Evolutionary conservation across 2,329 filamentous ascomycete genomes (phyloP).

Genomic region (Cyphellophora attinorum): DNA sequence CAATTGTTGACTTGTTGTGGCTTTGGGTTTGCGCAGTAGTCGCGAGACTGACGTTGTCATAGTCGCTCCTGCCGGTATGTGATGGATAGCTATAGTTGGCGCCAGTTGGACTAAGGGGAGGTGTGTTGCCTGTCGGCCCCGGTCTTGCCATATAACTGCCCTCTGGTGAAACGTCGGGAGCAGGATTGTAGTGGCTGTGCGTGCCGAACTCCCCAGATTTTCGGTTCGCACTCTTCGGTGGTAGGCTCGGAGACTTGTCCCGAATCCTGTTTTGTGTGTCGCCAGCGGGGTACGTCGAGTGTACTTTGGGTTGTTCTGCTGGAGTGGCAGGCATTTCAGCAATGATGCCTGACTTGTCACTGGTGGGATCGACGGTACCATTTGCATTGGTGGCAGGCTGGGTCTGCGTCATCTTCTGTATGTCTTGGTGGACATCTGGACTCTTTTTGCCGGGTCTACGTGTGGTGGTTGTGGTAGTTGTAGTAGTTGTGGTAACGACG

Average conservation of each 20-base stretch:
- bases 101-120: conserved; percentile 9
- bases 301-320: conserved; percentile 1
- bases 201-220: too few species aligned
- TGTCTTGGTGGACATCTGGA: conserved; percentile 10
- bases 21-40: conserved; percentile 11
- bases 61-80: conserved; percentile 4
- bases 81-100: conserved; percentile 17
- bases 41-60: conserved; percentile 3
- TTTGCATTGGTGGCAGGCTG: conserved; percentile 1
- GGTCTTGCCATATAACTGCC: conserved; percentile 1
- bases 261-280: too few species aligned
- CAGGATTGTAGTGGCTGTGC: too few species aligned
- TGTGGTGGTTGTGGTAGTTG: conserved; percentile 18
- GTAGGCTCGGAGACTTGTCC: too few species aligned
- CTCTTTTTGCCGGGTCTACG: conserved; percentile 11
- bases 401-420: conserved; percentile 8
- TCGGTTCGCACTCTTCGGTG: too few species aligned
- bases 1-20: conserved; percentile 13
- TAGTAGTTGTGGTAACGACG: conserved; percentile 17
- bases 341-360: neutral
- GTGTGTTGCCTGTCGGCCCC: conserved; percentile 7
- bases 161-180: neutral
- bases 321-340: neutral
- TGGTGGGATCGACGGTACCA: neutral
- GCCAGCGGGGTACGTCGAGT: too few species aligned